Evolutionary conservation across 2,329 filamentous ascomycete species (phyloP).

Genomic region (Aspergillus sp.): DNA sequence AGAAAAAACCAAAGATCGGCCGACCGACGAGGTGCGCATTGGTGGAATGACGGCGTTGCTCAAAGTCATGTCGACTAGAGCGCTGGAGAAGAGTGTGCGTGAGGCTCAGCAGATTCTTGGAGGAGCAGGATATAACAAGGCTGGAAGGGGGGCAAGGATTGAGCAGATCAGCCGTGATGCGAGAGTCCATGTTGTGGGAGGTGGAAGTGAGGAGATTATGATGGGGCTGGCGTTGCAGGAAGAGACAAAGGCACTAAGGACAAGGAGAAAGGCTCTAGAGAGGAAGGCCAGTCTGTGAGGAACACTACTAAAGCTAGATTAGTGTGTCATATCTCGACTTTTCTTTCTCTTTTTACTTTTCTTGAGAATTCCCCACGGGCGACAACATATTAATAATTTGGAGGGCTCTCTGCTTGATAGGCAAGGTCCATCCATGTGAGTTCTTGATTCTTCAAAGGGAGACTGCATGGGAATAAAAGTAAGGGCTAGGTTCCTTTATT

Average conservation of each 20-base stretch:
- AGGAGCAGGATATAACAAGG: slow-evolving; percentile 57
- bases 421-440: no score
- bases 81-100: slow-evolving; percentile 57
- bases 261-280: slow-evolving; percentile 33
- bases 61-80: slow-evolving; percentile 58
- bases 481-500: no score
- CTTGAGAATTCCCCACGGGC: no score
- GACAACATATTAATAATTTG: no score
- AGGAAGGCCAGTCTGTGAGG: slow-evolving; percentile 31
- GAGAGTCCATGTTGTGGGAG: slow-evolving; percentile 51
- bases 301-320: background rate
- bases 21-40: slow-evolving; percentile 47
- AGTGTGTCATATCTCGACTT: background rate
- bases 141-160: slow-evolving; percentile 55
- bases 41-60: slow-evolving; percentile 58
- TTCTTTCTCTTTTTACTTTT: no score
- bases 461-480: no score
- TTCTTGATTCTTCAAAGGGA: no score
- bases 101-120: slow-evolving; percentile 62
- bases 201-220: slow-evolving; percentile 48
- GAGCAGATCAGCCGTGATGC: slow-evolving; percentile 60
- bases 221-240: slow-evolving; percentile 39
- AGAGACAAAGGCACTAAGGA: slow-evolving; percentile 36
- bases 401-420: no score
- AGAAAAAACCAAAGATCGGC: slow-evolving; percentile 47